Conservation (phyloP, 495 filamentous ascomycete species). For the Lasiosphaeriaceae sp. region DNA sequence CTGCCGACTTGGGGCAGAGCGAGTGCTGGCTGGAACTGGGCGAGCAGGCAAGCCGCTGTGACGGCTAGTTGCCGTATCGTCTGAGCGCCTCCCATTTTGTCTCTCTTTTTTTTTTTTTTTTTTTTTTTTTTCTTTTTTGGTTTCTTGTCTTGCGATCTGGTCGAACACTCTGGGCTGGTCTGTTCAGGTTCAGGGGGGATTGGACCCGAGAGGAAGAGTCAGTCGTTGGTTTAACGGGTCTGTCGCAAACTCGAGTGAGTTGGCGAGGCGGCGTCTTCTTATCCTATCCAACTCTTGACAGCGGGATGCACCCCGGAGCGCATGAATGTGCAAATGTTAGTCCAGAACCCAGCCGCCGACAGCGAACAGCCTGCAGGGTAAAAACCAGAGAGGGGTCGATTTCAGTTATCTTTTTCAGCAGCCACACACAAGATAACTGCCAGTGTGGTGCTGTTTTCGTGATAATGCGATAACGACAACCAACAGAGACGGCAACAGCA, state of each 20-base stretch:
- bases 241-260: background rate
- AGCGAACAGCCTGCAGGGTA: conserved; percentile 15
- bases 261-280: background rate
- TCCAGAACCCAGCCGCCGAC: background rate
- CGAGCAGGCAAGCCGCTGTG: background rate
- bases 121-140: background rate
- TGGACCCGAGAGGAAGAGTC: no score
- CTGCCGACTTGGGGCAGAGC: conserved; percentile 13
- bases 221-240: no score
- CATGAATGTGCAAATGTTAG: conserved; percentile 13
- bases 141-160: background rate
- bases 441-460: background rate
- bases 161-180: no score
- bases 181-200: no score
- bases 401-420: background rate
- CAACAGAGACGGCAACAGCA: background rate
- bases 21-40: conserved; percentile 1
- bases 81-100: conserved; percentile 1
- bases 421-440: background rate
- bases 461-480: background rate
- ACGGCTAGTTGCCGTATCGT: conserved; percentile 4
- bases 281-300: background rate
- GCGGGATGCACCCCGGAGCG: background rate
- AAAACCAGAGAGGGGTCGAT: background rate
- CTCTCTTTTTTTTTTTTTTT: background rate